These are phyloP conservation scores for Candida gorgasii DNA, from an alignment of 805 yeast genomes.

Conservation along the genomic window DNA sequence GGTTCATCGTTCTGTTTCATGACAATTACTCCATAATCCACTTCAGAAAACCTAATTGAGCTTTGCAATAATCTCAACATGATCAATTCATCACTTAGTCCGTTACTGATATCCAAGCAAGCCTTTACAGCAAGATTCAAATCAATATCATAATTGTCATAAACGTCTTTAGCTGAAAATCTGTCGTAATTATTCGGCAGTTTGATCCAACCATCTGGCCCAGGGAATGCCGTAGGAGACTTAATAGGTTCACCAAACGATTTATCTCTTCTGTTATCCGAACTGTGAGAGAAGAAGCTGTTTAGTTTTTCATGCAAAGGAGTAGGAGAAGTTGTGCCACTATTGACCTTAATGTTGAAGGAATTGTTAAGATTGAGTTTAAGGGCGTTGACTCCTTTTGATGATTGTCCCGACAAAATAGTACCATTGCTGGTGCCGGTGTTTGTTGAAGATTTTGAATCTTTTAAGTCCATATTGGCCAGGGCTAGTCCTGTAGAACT, in stretches of 20 bases:
- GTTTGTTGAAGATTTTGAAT: not conserved
- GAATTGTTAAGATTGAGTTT: not conserved
- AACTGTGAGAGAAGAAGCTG: slow-evolving; percentile 5
- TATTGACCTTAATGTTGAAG: not conserved
- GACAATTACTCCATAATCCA: slow-evolving; percentile 33
- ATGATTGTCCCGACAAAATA: not conserved
- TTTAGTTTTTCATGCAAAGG: slow-evolving; percentile 11
- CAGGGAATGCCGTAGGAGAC: not conserved
- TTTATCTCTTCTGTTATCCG: not conserved
- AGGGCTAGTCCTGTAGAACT: too few relatives aligned
- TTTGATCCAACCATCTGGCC: not conserved
- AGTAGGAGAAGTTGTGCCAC: slow-evolving; percentile 7
- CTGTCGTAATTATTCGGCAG: not conserved
- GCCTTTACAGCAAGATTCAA: slow-evolving; percentile 42
- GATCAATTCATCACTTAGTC: slow-evolving; percentile 39
- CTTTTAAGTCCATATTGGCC: too few relatives aligned
- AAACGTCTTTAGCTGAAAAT: not conserved
- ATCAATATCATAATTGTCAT: slow-evolving; percentile 11
- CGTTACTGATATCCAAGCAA: slow-evolving; percentile 51
- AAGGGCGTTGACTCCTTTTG: not conserved
- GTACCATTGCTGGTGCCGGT: not conserved
- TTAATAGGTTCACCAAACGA: slow-evolving; percentile 5
- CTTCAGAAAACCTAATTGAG: slow-evolving; percentile 36
- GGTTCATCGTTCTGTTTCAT: slow-evolving; percentile 24
- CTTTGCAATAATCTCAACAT: slow-evolving; percentile 39